A percentile compares a stretch with the other conserved stretches of the same genome.
Evolutionary conservation across 2,329 filamentous ascomycete species (phyloP).

Genomic region (Eutypa lata): DNA sequence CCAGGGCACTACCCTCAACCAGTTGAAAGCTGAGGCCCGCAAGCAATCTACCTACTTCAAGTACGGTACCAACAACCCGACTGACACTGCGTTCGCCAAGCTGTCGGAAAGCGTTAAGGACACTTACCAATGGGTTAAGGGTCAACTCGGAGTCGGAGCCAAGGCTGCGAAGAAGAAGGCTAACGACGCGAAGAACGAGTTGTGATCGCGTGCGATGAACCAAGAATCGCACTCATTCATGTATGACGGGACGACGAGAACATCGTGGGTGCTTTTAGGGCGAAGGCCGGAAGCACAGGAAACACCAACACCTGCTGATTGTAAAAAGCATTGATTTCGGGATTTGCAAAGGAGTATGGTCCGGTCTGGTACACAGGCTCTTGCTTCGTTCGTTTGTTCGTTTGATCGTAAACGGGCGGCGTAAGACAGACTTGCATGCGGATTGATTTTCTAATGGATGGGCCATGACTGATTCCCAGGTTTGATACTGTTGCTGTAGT

Average conservation of each 20-base stretch:
- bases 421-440: not conserved
- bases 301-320: not conserved
- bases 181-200: constrained; percentile 43
- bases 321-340: not conserved
- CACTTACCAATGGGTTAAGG: constrained; percentile 49
- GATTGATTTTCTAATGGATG: not conserved
- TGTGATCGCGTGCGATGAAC: constrained; percentile 32
- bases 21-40: constrained; percentile 68
- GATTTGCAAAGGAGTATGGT: not conserved
- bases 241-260: not conserved
- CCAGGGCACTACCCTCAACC: constrained; percentile 65
- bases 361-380: not conserved
- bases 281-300: too few species aligned
- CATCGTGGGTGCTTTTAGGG: not conserved
- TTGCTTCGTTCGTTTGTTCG: too few species aligned
- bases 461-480: not conserved
- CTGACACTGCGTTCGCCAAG: constrained; percentile 64
- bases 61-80: constrained; percentile 67
- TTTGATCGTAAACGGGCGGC: not conserved
- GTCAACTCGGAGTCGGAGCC: constrained; percentile 46
- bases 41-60: constrained; percentile 74
- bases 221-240: not conserved
- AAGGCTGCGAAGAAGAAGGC: constrained; percentile 48
- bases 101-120: constrained; percentile 47
- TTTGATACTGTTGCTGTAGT: not conserved